Conservation (phyloP, 331 rosid genomes). For the Pyrus hybrid region DNA sequence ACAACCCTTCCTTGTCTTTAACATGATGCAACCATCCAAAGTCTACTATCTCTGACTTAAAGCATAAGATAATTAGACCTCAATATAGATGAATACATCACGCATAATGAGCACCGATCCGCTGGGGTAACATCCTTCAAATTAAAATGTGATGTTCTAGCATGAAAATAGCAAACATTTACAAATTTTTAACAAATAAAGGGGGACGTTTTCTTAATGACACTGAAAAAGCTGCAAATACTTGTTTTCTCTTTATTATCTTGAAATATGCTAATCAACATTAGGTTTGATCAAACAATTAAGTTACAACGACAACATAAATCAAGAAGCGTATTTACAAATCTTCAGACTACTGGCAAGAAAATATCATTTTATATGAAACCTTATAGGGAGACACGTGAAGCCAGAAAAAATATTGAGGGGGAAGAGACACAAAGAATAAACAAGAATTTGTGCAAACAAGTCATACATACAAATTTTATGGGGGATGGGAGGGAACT, state of each 20-base stretch:
- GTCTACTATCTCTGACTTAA: not conserved
- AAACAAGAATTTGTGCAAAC: not conserved
- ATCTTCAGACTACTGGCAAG: not conserved
- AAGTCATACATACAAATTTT: not conserved
- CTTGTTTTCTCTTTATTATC: not conserved
- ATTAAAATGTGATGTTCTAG: not conserved
- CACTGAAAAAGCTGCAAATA: not conserved
- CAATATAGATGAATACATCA: not conserved
- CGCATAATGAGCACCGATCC: not conserved
- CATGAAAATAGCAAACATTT: not conserved
- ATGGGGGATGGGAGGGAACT: conserved; percentile 24
- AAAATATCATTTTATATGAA: not conserved
- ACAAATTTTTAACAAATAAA: not conserved
- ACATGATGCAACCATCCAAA: not conserved
- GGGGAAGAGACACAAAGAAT: not conserved
- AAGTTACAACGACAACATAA: not conserved
- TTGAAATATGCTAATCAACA: not conserved
- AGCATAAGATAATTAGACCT: not conserved
- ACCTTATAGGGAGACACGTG: not conserved
- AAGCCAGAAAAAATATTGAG: not conserved
- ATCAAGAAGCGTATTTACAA: not conserved
- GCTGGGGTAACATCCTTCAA: not conserved
- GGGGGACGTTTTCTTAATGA: not conserved
- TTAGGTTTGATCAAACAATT: not conserved
- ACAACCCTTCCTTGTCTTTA: not conserved